These are phyloP conservation scores for Pneumocystis jirovecii DNA, from an alignment of 1,139 yeast genomes.

Conservation along the genomic window DNA sequence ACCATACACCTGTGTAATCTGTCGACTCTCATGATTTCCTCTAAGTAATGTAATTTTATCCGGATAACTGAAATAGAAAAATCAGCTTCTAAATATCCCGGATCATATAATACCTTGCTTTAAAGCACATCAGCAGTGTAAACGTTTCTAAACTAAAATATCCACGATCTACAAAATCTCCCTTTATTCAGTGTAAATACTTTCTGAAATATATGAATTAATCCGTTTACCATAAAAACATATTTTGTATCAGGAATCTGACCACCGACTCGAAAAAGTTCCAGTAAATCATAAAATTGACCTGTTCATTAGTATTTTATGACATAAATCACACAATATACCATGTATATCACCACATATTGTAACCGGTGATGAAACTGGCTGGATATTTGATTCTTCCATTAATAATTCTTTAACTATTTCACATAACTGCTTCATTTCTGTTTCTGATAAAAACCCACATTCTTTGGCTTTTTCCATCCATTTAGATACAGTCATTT, in stretches of 20 bases:
- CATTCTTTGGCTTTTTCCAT: constrained; percentile 84
- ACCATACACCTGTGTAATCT: constrained; percentile 90
- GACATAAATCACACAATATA: background rate
- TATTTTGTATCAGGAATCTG: constrained; percentile 80
- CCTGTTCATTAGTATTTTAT: background rate
- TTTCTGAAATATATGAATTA: background rate
- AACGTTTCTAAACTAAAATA: constrained; percentile 87
- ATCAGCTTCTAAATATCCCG: background rate
- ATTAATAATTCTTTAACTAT: constrained; percentile 74
- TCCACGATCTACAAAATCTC: constrained; percentile 96
- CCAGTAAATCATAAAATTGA: constrained; percentile 87
- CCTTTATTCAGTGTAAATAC: constrained; percentile 24
- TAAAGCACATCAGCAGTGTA: constrained; percentile 76
- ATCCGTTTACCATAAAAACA: constrained; percentile 37
- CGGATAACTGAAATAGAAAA: constrained; percentile 36
- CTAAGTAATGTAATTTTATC: constrained; percentile 74
- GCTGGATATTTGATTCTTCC: constrained; percentile 94
- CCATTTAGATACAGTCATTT: constrained; percentile 51
- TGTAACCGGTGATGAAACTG: constrained; percentile 93
- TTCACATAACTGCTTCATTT: constrained; percentile 93
- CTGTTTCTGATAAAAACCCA: constrained; percentile 74
- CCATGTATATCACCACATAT: constrained; percentile 99
- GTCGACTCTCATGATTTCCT: constrained; percentile 90
- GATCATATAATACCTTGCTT: constrained; percentile 30
- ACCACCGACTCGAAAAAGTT: constrained; percentile 80